These are phyloP conservation scores for Metschnikowia orientalis DNA, from an alignment of 805 yeast genomes.

Conservation along the genomic window DNA sequence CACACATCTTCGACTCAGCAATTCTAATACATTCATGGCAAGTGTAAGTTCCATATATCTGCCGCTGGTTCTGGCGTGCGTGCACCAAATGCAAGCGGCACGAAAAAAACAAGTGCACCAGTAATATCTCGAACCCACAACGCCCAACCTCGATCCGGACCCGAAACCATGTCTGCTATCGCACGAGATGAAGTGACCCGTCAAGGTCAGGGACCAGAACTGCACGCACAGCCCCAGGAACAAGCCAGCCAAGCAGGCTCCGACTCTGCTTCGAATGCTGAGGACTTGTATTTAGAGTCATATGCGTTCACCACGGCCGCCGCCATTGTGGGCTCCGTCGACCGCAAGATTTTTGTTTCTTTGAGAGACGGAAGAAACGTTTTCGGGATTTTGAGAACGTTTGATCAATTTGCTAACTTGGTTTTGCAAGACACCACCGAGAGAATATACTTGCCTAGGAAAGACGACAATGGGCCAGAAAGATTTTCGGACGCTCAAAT, in stretches of 20 bases:
- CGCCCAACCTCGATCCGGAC: no score
- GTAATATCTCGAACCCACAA: no score
- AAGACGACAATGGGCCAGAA: conserved; percentile 35
- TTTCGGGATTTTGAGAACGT: conserved; percentile 87
- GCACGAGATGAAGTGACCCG: conserved; percentile 8
- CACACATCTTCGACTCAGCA: no score
- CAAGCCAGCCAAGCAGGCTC: conserved; percentile 1
- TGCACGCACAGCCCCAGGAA: conserved; percentile 3
- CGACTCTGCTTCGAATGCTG: conserved; percentile 33
- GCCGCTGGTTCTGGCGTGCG: conserved; percentile 5
- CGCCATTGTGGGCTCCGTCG: conserved; percentile 83
- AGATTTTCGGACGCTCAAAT: conserved; percentile 70
- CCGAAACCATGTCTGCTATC: conserved; percentile 9
- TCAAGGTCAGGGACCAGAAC: conserved; percentile 2
- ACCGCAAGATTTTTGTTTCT: conserved; percentile 74
- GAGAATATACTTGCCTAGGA: conserved; percentile 58
- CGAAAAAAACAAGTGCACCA: conserved; percentile 3
- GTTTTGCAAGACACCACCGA: conserved; percentile 90
- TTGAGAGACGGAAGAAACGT: conserved; percentile 86
- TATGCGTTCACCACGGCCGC: conserved; percentile 87
- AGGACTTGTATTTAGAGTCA: conserved; percentile 66
- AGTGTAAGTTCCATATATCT: no score
- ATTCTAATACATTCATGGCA: no score
- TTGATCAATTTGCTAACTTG: conserved; percentile 91
- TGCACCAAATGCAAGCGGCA: conserved; percentile 1